These are phyloP conservation scores for Pseudonectria buxi DNA, from an alignment of 2,329 filamentous ascomycete genomes.

Conservation along the genomic window DNA sequence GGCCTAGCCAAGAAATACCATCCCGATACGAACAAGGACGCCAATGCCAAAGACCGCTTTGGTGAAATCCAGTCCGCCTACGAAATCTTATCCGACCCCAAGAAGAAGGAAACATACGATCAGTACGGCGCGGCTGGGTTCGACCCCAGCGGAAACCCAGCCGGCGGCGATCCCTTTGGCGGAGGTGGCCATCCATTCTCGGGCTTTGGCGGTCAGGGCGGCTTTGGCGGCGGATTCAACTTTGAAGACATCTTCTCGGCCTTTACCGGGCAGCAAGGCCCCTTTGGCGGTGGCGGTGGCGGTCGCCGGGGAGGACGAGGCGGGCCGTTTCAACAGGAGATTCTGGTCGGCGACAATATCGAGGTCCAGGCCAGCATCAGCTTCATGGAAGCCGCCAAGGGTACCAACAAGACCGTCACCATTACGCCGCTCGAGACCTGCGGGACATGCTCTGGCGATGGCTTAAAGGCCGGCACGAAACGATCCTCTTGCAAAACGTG, in stretches of 20 bases:
- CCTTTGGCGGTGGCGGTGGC: conserved; percentile 51
- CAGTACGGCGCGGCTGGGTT: conserved; percentile 85
- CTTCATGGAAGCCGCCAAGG: conserved; percentile 94
- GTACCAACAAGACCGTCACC: conserved; percentile 77
- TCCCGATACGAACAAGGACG: conserved; percentile 95
- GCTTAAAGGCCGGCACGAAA: conserved; percentile 74
- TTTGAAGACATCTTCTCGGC: conserved; percentile 94
- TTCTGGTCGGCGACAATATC: conserved; percentile 90
- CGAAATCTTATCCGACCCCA: conserved; percentile 83
- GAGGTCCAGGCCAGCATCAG: conserved; percentile 89
- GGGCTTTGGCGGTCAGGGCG: conserved; percentile 51
- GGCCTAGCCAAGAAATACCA: conserved; percentile 96
- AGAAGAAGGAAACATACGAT: conserved; percentile 90
- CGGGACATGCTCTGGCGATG: conserved; percentile 74
- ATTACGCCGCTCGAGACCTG: conserved; percentile 79
- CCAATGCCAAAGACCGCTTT: conserved; percentile 90
- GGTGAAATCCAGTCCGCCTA: conserved; percentile 89
- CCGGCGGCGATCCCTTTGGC: conserved; percentile 52
- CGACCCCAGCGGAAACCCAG: conserved; percentile 63
- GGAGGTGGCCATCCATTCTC: conserved; percentile 60
- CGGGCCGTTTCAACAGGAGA: conserved; percentile 68
- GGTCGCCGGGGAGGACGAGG: conserved; percentile 42
- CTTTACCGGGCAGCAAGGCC: conserved; percentile 55
- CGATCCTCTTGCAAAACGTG: conserved; percentile 70
- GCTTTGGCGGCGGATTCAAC: conserved; percentile 79